Evolutionary conservation across 192 early-diverging fungal genomes (phyloP), one percentile per base, ranked within the genome.

Genomic region (Coemansia sp.): DNA sequence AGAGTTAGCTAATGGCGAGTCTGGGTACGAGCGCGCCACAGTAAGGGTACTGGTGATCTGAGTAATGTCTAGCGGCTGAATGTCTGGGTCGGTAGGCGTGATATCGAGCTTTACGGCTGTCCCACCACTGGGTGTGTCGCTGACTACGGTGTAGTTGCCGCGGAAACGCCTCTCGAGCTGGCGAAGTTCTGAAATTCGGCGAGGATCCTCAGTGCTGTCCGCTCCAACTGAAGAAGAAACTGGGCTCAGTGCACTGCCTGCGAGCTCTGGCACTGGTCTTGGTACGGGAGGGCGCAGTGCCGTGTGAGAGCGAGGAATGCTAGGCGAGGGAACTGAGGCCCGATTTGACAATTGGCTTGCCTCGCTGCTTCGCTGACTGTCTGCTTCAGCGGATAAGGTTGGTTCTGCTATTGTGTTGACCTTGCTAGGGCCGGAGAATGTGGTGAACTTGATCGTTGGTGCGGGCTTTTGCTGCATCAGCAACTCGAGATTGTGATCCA

Each of bases 401-500:
- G 38, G 8, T 2, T 9, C 27, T 14, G 46, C 19, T 21, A 32
- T 23, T 7, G 19, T 36, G 32, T 7, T 71, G 66, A 29, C 55
- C 37, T 73, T 80, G 27, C 9, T 58, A 31, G 38, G 64, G 0
- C 4, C 70, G 53, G 68, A 62, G 62, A 66, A 77, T 9, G 73
- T 67, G 14, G 77, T 73, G 44, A 88, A 88, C 53, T 84, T 85
- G 27, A 88, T 86, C 0, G 87, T 88, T 2, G 87, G 42, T 0
- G 90, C 87, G 10, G 88, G 85, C 57, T 76, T 74, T 41, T 86
- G 82, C 69, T 88, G 87, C 70, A 92, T 79, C 21, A 90, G 44
- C 15, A 50, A 48, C 60, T 92, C 90, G 66, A 92, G 85, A 38
- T 88, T 87, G 42, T 70, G 68, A 44, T 90, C 89, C 12, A 92